Evolutionary conservation across 305 asterid species (phyloP).

Genomic region (Fraxinus platypoda): DNA sequence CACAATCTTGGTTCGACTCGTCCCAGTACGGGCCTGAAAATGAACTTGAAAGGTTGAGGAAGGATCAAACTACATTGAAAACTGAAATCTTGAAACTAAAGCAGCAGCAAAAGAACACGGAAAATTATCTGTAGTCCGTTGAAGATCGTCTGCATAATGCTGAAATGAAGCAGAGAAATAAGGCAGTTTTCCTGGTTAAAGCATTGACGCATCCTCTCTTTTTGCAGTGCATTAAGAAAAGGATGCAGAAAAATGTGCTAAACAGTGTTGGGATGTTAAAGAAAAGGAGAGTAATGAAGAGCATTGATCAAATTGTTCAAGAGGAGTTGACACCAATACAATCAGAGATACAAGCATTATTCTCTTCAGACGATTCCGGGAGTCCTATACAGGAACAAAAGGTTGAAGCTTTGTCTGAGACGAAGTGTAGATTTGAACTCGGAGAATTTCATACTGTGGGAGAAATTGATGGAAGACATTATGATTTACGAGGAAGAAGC

Average conservation of each 20-base stretch:
- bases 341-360: conserved; percentile 36
- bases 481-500: conserved; percentile 59
- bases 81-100: conserved; percentile 48
- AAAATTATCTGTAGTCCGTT: conserved; percentile 30
- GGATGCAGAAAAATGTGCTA: conserved; percentile 15
- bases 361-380: conserved; percentile 41
- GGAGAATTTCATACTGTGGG: conserved; percentile 77
- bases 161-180: conserved; percentile 28
- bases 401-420: conserved; percentile 21
- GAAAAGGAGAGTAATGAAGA: conserved; percentile 24
- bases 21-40: conserved; percentile 24
- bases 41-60: conserved; percentile 45
- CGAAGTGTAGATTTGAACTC: conserved; percentile 22
- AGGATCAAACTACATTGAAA: conserved; percentile 36
- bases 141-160: conserved; percentile 29
- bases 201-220: conserved; percentile 31
- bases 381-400: conserved; percentile 33
- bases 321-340: conserved; percentile 39
- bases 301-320: conserved; percentile 8
- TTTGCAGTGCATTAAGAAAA: conserved; percentile 23
- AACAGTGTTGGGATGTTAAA: conserved; percentile 16
- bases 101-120: conserved; percentile 49
- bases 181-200: conserved; percentile 28
- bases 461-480: conserved; percentile 85
- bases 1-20: conserved; percentile 29